A percentile compares a stretch with the other conserved stretches of the same genome.
Conservation (phyloP, 345 rosid genomes). For the Hypericum androsaemum region DNA sequence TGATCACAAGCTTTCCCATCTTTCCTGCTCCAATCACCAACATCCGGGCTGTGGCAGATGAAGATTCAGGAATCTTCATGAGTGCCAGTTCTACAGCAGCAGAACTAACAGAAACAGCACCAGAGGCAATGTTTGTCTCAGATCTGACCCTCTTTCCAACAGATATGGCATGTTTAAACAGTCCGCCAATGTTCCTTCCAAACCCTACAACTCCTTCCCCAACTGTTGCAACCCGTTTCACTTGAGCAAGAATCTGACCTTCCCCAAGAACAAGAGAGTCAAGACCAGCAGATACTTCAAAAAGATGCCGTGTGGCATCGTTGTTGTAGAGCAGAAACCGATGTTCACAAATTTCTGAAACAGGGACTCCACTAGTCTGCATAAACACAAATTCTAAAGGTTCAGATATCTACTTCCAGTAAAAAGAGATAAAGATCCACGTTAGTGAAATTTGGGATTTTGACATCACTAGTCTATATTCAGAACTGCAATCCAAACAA, state of each 20-base stretch:
- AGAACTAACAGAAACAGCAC: slow-evolving; percentile 43
- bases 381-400: slow-evolving; percentile 4
- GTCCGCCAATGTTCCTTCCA: slow-evolving; percentile 41
- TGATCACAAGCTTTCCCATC: slow-evolving; percentile 49
- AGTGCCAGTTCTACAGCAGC: slow-evolving; percentile 42
- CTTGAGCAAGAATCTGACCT: slow-evolving; percentile 46
- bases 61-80: slow-evolving; percentile 34
- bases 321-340: slow-evolving; percentile 77
- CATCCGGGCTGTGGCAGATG: slow-evolving; percentile 31
- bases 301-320: slow-evolving; percentile 76
- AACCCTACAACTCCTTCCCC: slow-evolving; percentile 46
- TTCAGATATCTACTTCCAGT: neutral
- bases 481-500: too few species aligned
- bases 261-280: slow-evolving; percentile 49
- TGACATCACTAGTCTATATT: too few species aligned
- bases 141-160: slow-evolving; percentile 44
- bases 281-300: slow-evolving; percentile 91
- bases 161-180: slow-evolving; percentile 39
- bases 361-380: slow-evolving; percentile 49
- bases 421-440: too few species aligned
- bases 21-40: slow-evolving; percentile 43
- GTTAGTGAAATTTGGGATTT: too few species aligned
- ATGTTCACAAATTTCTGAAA: slow-evolving; percentile 50
- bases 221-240: slow-evolving; percentile 42
- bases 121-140: slow-evolving; percentile 38